Percentiles rank a stretch among this genome's conserved stretches.
These are phyloP conservation scores for Earliella scabrosa DNA, from an alignment of 1,284 basidiomycete species.

Conservation along the genomic window DNA sequence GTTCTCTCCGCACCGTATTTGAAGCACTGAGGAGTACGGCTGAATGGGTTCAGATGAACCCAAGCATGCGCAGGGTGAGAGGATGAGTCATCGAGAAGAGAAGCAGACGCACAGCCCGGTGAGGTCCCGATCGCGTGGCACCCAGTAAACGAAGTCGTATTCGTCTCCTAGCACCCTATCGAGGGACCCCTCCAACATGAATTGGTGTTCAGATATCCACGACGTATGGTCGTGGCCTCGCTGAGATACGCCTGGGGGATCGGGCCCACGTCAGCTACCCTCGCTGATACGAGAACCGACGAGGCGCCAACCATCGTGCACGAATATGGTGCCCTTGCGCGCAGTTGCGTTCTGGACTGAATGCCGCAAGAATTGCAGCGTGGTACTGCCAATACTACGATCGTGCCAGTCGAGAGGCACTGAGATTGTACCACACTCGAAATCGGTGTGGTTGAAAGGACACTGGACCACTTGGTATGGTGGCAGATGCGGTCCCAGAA, in stretches of 20 bases:
- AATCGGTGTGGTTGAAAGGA: neutral
- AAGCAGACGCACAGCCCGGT: too few relatives aligned
- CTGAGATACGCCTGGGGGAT: neutral
- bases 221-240: neutral
- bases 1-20: too few relatives aligned
- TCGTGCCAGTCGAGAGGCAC: constrained; percentile 15
- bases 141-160: neutral
- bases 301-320: neutral
- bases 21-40: too few relatives aligned
- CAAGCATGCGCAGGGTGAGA: too few relatives aligned
- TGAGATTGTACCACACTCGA: constrained; percentile 5
- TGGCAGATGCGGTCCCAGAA: neutral
- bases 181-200: neutral
- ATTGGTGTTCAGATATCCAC: too few relatives aligned
- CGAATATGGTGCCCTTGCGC: constrained; percentile 2
- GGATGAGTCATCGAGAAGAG: too few relatives aligned
- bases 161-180: neutral
- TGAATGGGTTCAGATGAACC: too few relatives aligned
- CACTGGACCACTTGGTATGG: neutral
- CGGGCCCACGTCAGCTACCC: neutral
- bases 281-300: neutral
- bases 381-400: constrained; percentile 1
- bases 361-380: neutral
- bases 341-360: neutral
- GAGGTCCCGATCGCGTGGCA: neutral